Evolutionary conservation across 1,139 yeast species (phyloP).

Genomic region (Kluyveromyces marxianus): DNA sequence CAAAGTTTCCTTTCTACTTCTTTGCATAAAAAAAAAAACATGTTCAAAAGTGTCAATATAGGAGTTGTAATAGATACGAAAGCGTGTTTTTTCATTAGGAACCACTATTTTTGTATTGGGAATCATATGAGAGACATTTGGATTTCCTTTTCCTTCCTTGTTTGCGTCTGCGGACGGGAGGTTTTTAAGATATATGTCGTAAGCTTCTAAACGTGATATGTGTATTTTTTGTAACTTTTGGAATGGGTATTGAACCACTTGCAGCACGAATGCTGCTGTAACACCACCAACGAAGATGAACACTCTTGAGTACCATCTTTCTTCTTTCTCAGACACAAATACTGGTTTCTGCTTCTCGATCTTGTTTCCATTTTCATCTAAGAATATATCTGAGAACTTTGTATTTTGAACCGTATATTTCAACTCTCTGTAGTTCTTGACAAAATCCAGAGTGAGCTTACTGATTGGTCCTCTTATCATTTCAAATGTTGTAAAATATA

Average conservation of each 20-base stretch:
- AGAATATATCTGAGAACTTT: constrained; percentile 10
- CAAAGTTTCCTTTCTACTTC: constrained; percentile 47
- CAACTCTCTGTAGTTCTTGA: constrained; percentile 29
- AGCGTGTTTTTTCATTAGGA: constrained; percentile 14
- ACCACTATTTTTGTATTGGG: constrained; percentile 14
- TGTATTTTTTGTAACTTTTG: constrained; percentile 75
- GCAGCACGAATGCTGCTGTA: constrained; percentile 69
- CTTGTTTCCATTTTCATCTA: constrained; percentile 16
- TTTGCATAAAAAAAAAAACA: constrained; percentile 32
- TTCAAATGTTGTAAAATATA: constrained; percentile 80
- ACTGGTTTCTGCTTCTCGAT: constrained; percentile 12
- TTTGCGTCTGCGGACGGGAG: constrained; percentile 11
- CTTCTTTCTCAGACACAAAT: constrained; percentile 23
- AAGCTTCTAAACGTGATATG: constrained; percentile 67
- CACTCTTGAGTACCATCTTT: constrained; percentile 50
- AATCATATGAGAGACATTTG: not conserved
- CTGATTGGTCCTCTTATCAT: constrained; percentile 65
- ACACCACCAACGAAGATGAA: constrained; percentile 85
- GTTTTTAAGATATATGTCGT: constrained; percentile 57
- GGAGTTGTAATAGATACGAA: constrained; percentile 46
- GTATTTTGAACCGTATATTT: constrained; percentile 21
- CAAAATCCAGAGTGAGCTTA: constrained; percentile 36
- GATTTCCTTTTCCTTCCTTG: constrained; percentile 7
- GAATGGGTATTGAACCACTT: constrained; percentile 77
- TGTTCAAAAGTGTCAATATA: constrained; percentile 67